Conservation (phyloP, 306 rosid species). For the Cicer pinnatifidum region DNA sequence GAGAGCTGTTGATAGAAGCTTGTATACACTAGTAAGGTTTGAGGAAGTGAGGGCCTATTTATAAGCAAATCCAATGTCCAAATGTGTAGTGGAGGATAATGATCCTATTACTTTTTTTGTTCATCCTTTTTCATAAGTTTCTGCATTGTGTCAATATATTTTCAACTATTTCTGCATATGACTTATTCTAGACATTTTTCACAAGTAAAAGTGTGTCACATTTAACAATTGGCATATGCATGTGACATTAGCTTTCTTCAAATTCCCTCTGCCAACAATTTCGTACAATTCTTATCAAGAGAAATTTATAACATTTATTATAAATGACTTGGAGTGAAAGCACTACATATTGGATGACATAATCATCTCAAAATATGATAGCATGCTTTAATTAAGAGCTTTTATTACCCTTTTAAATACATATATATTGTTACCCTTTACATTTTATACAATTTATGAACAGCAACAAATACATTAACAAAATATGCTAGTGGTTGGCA, state of each 20-base stretch:
- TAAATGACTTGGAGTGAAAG: neutral
- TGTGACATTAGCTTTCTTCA: neutral
- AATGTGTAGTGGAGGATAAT: too few species aligned
- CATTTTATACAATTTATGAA: slow-evolving; percentile 26
- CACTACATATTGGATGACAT: neutral
- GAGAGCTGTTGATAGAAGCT: too few species aligned
- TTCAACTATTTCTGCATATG: too few species aligned
- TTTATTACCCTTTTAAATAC: neutral
- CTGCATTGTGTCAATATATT: too few species aligned
- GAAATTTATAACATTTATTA: neutral
- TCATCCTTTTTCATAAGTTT: too few species aligned
- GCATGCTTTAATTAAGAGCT: neutral
- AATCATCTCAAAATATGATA: slow-evolving; percentile 21
- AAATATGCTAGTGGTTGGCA: slow-evolving; percentile 4
- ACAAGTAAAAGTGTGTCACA: too few species aligned
- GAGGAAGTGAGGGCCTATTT: too few species aligned
- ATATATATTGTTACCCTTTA: neutral
- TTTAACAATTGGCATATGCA: too few species aligned
- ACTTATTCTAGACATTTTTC: too few species aligned
- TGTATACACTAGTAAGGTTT: too few species aligned
- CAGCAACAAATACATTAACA: slow-evolving; percentile 24
- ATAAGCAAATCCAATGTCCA: too few species aligned
- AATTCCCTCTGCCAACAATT: neutral
- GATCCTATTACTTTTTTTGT: too few species aligned
- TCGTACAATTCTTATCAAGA: neutral